Conservation (phyloP, 2,329 filamentous ascomycete species). For the Cladosporium sp. region DNA sequence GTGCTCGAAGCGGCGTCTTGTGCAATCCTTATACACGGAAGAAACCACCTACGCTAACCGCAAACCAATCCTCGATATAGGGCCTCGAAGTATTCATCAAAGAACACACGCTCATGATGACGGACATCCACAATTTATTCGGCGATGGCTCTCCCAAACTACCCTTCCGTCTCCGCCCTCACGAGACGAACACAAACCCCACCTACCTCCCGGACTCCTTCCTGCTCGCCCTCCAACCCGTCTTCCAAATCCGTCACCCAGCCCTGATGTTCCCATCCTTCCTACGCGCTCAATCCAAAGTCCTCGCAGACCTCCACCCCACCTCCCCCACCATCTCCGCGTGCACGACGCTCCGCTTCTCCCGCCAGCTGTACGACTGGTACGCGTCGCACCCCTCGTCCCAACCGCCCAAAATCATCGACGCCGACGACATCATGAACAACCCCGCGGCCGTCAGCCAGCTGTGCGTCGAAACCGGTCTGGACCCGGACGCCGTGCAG, state of each 20-base stretch:
- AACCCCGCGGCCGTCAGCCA: slow-evolving; percentile 4
- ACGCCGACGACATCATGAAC: slow-evolving; percentile 19
- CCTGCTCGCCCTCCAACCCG: slow-evolving; percentile 15
- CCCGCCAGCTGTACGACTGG: slow-evolving; percentile 13
- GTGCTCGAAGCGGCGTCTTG: slow-evolving; percentile 1
- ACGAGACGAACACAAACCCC: slow-evolving; percentile 10
- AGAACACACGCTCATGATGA: background rate
- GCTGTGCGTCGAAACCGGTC: slow-evolving; percentile 7
- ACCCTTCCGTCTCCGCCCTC: background rate
- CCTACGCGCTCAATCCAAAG: slow-evolving; percentile 7
- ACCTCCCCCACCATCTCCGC: slow-evolving; percentile 9
- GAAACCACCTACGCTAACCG: background rate
- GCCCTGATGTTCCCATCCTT: slow-evolving; percentile 20
- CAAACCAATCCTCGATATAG: background rate
- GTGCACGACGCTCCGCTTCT: slow-evolving; percentile 1
- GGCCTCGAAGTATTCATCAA: slow-evolving; percentile 8
- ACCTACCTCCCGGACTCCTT: slow-evolving; percentile 17
- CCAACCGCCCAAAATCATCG: slow-evolving; percentile 15
- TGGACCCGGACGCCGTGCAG: slow-evolving; percentile 15
- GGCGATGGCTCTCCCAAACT: background rate
- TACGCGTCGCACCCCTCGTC: slow-evolving; percentile 7
- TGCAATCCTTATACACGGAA: background rate
- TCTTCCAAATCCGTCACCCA: slow-evolving; percentile 20
- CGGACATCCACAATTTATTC: background rate
- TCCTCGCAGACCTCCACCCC: background rate